Evolutionary conservation across 2,329 filamentous ascomycete genomes (phyloP), one percentile per base, ranked within the genome.

Genomic region (Xylariaceae sp.): DNA sequence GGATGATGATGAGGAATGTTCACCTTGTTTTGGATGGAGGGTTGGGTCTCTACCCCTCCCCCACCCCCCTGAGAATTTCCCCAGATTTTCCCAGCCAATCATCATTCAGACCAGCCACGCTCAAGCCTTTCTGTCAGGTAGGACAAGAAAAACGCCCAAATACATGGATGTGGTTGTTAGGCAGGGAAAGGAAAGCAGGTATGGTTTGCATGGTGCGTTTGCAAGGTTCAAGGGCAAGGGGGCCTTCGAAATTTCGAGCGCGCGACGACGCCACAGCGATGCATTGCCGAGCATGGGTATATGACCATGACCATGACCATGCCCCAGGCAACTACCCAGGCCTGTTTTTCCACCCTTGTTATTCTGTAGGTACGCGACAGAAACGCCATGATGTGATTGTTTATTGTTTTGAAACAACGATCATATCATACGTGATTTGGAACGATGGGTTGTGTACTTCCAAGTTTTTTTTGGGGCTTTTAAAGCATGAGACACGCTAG

Each of bases 281-380:
- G 47, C 45, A 50, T 48, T 55, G 27, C 40, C 40, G 36, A 29
- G 34, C 43, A 40, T 30, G 50, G 45, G 34, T n/a, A n/a, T n/a
- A n/a, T n/a, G n/a, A n/a, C n/a, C n/a, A n/a, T n/a, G n/a, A n/a
- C n/a, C n/a, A n/a, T n/a, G n/a, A n/a, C n/a, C n/a, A n/a, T n/a
- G n/a, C n/a, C n/a, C n/a, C n/a, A n/a, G n/a, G n/a, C n/a, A n/a
- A n/a, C n/a, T n/a, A n/a, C n/a, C n/a, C n/a, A n/a, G n/a, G n/a
- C n/a, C n/a, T n/a, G n/a, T n/a, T n/a, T n/a, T n/a, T n/a, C n/a
- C n/a, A n/a, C n/a, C n/a, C n/a, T n/a, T n/a, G n/a, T n/a, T n/a
- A n/a, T n/a, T n/a, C n/a, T n/a, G n/a, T n/a, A n/a, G 21, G 21
- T 6, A 6, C 6, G 21, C 21, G 7, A 24, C 21, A 24, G 7